Evolutionary conservation across 352 stramenopile species (phyloP).

Genomic region (Pythium aristosporum): DNA sequence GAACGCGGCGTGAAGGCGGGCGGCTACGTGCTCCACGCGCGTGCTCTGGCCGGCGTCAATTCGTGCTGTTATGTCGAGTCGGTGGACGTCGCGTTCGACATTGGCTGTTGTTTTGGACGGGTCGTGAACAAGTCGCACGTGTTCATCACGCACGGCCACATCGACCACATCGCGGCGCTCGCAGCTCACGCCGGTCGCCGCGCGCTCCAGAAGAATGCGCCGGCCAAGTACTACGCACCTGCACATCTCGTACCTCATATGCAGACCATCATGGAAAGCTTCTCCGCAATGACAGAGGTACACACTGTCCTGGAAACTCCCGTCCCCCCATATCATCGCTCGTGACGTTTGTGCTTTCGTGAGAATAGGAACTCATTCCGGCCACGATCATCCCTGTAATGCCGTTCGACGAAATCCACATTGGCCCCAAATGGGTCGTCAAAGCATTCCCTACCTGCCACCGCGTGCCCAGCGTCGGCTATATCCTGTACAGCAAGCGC

Average conservation of each 20-base stretch:
- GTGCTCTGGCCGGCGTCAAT: constrained; percentile 68
- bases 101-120: constrained; percentile 51
- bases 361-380: constrained; percentile 36
- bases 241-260: constrained; percentile 49
- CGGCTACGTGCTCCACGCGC: constrained; percentile 55
- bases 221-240: constrained; percentile 72
- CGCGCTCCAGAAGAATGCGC: constrained; percentile 45
- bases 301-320: too few species aligned
- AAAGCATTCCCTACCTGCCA: constrained; percentile 68
- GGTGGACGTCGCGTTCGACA: constrained; percentile 75
- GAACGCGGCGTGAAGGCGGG: constrained; percentile 24
- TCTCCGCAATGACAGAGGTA: constrained; percentile 60
- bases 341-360: background rate
- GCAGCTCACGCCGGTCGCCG: constrained; percentile 61
- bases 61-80: constrained; percentile 78
- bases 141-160: constrained; percentile 87
- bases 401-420: constrained; percentile 50
- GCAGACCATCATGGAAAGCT: constrained; percentile 50
- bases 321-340: background rate
- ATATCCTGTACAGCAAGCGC: constrained; percentile 64
- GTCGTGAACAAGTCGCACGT: constrained; percentile 65
- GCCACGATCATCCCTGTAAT: constrained; percentile 50
- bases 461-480: constrained; percentile 75
- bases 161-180: constrained; percentile 77
- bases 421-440: constrained; percentile 60